phyloP scores from a whole-genome alignment of 78 protist genomes.

The Neovahlkampfia damariscottae region DNA sequence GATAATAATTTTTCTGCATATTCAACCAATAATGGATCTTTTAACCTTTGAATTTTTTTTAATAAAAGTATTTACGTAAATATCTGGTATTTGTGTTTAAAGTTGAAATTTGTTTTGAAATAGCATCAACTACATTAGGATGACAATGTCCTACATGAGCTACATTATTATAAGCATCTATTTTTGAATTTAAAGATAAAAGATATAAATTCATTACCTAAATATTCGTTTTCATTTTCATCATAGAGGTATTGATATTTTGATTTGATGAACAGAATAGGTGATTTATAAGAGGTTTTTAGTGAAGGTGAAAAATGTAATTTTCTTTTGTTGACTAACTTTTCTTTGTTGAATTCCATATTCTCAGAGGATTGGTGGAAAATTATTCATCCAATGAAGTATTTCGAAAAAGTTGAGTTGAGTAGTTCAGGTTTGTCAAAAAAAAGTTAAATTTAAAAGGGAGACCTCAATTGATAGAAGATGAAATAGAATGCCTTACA shows the following conservation, averaged over 20 bases:
- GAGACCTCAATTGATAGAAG: no score
- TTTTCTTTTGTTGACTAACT: not conserved
- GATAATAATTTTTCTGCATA: constrained; percentile 14
- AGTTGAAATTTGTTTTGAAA: constrained; percentile 15
- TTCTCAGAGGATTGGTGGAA: no score
- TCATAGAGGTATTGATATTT: constrained; percentile 21
- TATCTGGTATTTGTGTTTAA: constrained; percentile 58
- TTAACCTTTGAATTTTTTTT: not conserved
- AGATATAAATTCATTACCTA: no score
- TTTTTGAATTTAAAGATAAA: no score
- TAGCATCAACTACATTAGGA: constrained; percentile 37
- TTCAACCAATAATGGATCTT: not conserved
- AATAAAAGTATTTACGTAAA: constrained; percentile 23
- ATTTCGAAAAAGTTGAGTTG: no score
- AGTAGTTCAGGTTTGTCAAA: no score
- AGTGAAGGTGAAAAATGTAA: not conserved
- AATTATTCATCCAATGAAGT: no score
- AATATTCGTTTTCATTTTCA: constrained; percentile 15
- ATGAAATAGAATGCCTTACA: no score
- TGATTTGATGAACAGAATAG: constrained; percentile 5
- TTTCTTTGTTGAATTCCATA: no score
- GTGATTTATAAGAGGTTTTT: not conserved
- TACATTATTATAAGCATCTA: constrained; percentile 52
- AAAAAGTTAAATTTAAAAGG: no score
- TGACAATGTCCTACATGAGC: constrained; percentile 60